Conservation (phyloP, 108 stramenopile genomes). For the Nannochloropsis salina region DNA sequence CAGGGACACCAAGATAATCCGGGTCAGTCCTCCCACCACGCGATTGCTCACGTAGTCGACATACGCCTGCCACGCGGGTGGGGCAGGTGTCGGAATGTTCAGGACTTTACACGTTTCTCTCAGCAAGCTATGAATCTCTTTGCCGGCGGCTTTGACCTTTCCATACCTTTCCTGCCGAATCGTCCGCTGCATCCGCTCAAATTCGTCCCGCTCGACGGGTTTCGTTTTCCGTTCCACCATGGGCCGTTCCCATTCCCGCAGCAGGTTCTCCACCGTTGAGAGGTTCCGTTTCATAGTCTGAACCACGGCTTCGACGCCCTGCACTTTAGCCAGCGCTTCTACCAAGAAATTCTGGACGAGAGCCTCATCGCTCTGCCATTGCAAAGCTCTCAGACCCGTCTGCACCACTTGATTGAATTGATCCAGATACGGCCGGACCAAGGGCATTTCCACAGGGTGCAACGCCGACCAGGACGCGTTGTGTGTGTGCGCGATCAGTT, state of each 20-base stretch:
- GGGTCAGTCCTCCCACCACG: slow-evolving; percentile 67
- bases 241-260: slow-evolving; percentile 60
- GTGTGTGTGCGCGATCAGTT: slow-evolving; percentile 77
- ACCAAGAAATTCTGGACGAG: slow-evolving; percentile 61
- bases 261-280: slow-evolving; percentile 55
- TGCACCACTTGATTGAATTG: slow-evolving; percentile 67
- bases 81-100: slow-evolving; percentile 57
- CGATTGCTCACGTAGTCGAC: slow-evolving; percentile 72
- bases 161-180: slow-evolving; percentile 55
- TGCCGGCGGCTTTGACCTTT: slow-evolving; percentile 68
- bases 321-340: slow-evolving; percentile 63
- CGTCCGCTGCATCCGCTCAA: slow-evolving; percentile 64
- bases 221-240: slow-evolving; percentile 72
- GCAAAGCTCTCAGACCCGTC: slow-evolving; percentile 62
- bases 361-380: slow-evolving; percentile 64
- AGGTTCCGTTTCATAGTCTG: slow-evolving; percentile 74
- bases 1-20: slow-evolving; percentile 62
- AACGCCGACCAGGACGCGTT: slow-evolving; percentile 65
- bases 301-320: slow-evolving; percentile 61
- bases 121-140: slow-evolving; percentile 63
- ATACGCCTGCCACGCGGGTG: slow-evolving; percentile 72
- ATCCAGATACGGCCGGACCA: slow-evolving; percentile 64
- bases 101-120: slow-evolving; percentile 71
- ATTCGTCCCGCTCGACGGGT: slow-evolving; percentile 69
- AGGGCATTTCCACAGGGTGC: slow-evolving; percentile 77